Evolutionary conservation across 2,329 filamentous ascomycete genomes (phyloP).

Genomic region (Claviceps pusilla): DNA sequence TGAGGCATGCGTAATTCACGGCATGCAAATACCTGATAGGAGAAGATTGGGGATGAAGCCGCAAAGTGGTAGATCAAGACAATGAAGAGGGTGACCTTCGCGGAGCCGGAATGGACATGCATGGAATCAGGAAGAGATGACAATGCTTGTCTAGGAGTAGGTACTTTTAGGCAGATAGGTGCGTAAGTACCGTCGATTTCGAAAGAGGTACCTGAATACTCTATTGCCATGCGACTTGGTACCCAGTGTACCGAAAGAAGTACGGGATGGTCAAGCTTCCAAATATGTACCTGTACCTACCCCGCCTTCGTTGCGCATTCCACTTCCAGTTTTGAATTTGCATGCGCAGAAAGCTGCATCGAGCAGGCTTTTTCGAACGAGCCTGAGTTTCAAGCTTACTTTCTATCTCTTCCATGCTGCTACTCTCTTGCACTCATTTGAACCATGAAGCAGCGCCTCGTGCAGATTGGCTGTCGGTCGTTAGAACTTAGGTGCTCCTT

Average conservation of each 20-base stretch:
- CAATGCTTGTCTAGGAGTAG: no score
- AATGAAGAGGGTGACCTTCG: background rate
- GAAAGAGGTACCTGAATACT: no score
- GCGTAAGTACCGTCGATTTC: no score
- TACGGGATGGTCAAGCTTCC: background rate
- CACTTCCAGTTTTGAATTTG: background rate
- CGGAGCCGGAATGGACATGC: constrained; percentile 7
- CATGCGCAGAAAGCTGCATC: no score
- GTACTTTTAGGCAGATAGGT: no score
- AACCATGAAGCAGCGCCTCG: background rate
- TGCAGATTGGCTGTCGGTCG: background rate
- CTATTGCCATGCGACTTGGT: no score
- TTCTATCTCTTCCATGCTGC: background rate
- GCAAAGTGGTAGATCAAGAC: background rate
- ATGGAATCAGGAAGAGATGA: constrained; percentile 17
- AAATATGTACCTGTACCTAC: background rate
- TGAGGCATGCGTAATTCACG: background rate
- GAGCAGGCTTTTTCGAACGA: background rate
- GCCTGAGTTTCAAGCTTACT: background rate
- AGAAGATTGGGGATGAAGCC: background rate
- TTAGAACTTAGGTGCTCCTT: background rate
- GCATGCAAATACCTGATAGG: background rate
- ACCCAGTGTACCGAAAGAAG: background rate
- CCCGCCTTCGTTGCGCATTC: background rate
- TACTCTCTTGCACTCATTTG: background rate